Evolutionary conservation across 2,329 filamentous ascomycete genomes (phyloP), one percentile per base, ranked within the genome.

Genomic region (Sodiomyces alkalinus): DNA sequence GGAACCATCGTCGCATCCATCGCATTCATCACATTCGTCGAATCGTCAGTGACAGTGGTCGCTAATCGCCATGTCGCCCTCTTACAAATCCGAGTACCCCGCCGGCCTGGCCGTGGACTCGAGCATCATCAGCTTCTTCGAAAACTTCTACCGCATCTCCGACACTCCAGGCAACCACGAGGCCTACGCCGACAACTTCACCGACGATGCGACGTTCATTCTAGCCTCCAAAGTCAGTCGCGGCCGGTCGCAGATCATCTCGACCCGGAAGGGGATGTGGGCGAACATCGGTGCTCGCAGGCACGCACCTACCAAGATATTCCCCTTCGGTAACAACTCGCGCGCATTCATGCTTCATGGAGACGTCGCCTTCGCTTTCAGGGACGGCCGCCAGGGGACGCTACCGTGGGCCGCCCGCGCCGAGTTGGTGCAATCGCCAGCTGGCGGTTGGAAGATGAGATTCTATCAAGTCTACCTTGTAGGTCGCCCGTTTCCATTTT

Each of bases 381-480:
- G 41, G 26, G 39, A 34, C 2, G 49, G 48, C 6, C 23, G 33
- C n/a, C 32, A 34, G 4, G 47, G 48, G 4, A 41, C 41, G 3
- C 43, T 67, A 4, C 62, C 68, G 8, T 74, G 68, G 68, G 61
- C 62, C 12, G 68, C 56, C 28, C 51, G 62, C 35, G 68, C 62
- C 4, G 52, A 64, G 29, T 55, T 76, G 24, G 47, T 28, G 9
- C 39, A 56, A 17, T 59, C 62, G 5, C 52, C 53, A 24, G 58
- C 63, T 25, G 68, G 62, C 4, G 58, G 56, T 37, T 62, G 70
- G 42, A 67, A 53, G 46, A 55, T 67, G 51, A 47, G 53, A 17
- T 62, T 58, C 36, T 68, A 69, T 43, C 62, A 68, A 42, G 62
- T 68, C 5, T 68, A 66, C 40, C 34, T 68, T 38, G 62, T 38